Evolutionary conservation across 208 protist genomes (phyloP).

Genomic region (Acanthamoeba sp.): DNA sequence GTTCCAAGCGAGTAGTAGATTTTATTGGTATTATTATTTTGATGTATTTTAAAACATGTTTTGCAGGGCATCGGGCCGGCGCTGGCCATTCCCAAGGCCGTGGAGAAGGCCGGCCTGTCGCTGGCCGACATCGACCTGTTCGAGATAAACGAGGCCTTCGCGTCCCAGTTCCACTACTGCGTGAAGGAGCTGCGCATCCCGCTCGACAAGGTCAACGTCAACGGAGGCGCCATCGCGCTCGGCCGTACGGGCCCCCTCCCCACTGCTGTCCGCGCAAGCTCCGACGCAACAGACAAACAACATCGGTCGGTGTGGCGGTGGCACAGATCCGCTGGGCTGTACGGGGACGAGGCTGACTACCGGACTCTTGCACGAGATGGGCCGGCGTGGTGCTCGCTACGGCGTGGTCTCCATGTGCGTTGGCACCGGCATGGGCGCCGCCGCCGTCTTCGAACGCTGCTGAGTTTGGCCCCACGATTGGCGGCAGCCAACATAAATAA

Average conservation of each 20-base stretch:
- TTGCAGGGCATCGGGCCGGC: constrained; percentile 87
- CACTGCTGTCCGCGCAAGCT: background rate
- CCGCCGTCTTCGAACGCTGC: constrained; percentile 74
- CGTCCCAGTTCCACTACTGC: constrained; percentile 71
- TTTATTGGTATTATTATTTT: too few species aligned
- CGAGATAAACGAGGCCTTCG: constrained; percentile 89
- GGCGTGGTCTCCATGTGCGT: constrained; percentile 85
- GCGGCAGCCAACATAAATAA: too few species aligned
- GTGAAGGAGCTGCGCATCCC: background rate
- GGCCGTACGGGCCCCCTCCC: constrained; percentile 72
- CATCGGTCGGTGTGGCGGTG: too few species aligned
- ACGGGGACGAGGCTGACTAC: constrained; percentile 85
- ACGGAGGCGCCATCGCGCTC: constrained; percentile 89
- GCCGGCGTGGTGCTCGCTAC: constrained; percentile 52
- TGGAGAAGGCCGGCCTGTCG: constrained; percentile 84
- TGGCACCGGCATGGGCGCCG: constrained; percentile 80
- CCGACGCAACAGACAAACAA: too few species aligned
- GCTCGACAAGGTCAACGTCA: constrained; percentile 86
- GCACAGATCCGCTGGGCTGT: constrained; percentile 86
- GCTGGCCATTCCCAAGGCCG: constrained; percentile 81
- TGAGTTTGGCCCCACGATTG: too few species aligned
- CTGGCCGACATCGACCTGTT: constrained; percentile 89
- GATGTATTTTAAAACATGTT: too few species aligned
- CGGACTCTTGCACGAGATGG: constrained; percentile 82
- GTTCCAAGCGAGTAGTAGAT: too few species aligned